Evolutionary conservation across 2,329 filamentous ascomycete species (phyloP), one percentile per base, ranked within the genome.

Genomic region (Stachybotrys elegans): DNA sequence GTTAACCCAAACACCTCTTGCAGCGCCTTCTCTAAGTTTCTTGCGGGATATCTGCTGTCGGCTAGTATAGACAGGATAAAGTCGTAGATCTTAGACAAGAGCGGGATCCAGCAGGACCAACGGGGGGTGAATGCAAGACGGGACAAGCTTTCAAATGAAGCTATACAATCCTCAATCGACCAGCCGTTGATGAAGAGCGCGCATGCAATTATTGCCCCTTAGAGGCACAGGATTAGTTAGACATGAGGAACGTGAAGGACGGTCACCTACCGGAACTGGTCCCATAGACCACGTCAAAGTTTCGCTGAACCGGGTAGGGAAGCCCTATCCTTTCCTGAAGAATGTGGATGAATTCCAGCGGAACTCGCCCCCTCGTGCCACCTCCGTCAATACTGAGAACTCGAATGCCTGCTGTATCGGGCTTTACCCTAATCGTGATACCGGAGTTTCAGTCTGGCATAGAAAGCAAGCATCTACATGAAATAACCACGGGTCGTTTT

Each of bases 381-480:
- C 46, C 46, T 13, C 46, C 43, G 20, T 48, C 46, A 20, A 48
- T 42, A 29, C 46, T 48, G n/a, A 48, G 23, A 8, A 48, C 34
- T 13, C 43, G 21, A 20, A 35, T n/a, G 12, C 35, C 22, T 22
- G 43, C 46, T 16, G 43, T 48, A 21, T 41, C 37, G n/a, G 43
- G 46, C 38, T 43, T 45, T 11, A 43, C 22, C 12, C 43, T 34
- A 22, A 48, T 43, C 5, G 7, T 12, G 22, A 40, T 5, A 22
- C 34, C 22, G 22, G 21, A 8, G 39, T 40, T 11, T 21, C 22
- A 19, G 25, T 19, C 25, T 40, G 40, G 23, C 46, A 48, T 9
- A 48, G 29, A n/a, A 45, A 5, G 29, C 46, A 48, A 6, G 34
- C 21, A 14, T 36, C 34, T 35, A 48, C 22, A 27, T 38, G 12